phyloP scores from a whole-genome alignment of 305 asterid genomes.

The Petunia hybrid region DNA sequence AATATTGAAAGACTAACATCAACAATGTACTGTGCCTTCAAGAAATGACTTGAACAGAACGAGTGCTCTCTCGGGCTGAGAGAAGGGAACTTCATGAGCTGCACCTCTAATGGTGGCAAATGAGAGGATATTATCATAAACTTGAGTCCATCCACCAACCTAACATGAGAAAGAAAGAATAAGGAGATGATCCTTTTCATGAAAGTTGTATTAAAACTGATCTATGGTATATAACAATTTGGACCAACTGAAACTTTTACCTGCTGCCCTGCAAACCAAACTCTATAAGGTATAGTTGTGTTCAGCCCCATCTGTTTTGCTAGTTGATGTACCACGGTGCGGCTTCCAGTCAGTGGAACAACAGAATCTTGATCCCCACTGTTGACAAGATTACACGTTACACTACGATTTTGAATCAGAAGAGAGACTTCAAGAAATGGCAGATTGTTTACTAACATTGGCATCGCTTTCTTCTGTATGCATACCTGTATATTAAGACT shows the following conservation, averaged over 20 bases:
- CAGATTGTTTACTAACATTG: too few species aligned
- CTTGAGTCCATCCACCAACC: slow-evolving; percentile 80
- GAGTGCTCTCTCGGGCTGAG: slow-evolving; percentile 66
- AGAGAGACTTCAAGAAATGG: too few species aligned
- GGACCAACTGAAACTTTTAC: too few species aligned
- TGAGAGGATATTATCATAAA: slow-evolving; percentile 57
- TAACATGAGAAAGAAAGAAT: too few species aligned
- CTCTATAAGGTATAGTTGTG: slow-evolving; percentile 58
- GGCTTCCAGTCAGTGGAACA: slow-evolving; percentile 67
- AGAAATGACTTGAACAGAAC: slow-evolving; percentile 57
- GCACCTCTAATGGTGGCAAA: slow-evolving; percentile 74
- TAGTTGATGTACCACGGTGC: slow-evolving; percentile 47
- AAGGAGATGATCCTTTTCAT: too few species aligned
- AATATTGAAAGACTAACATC: too few species aligned
- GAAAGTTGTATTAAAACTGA: too few species aligned
- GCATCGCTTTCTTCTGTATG: too few species aligned
- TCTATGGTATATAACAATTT: too few species aligned
- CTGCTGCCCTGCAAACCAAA: slow-evolving; percentile 66
- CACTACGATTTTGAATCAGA: too few species aligned
- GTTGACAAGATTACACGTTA: too few species aligned
- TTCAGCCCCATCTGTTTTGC: slow-evolving; percentile 52
- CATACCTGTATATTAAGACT: slow-evolving; percentile 77
- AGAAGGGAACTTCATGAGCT: slow-evolving; percentile 74
- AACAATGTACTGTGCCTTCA: too few species aligned
- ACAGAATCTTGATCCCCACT: slow-evolving; percentile 80